A percentile compares a stretch with the other conserved stretches of the same genome.
Conservation (phyloP, 306 rosid genomes). For the Rosa chinensis region DNA sequence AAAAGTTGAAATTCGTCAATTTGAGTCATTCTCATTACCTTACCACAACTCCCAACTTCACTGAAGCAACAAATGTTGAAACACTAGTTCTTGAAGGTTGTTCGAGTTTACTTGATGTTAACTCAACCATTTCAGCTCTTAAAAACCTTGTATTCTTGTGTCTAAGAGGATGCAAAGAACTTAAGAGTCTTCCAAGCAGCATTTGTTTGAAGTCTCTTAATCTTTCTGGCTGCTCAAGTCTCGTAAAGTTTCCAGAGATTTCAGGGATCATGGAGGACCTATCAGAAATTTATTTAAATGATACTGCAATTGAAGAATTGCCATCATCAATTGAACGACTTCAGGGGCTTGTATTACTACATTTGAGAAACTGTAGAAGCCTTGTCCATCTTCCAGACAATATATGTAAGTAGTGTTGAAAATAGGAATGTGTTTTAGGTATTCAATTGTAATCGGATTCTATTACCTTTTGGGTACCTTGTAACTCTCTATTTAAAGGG, state of each 20-base stretch:
- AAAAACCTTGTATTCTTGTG: conserved; percentile 1
- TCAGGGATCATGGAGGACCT: conserved; percentile 16
- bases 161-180: not conserved
- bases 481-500: too few species aligned
- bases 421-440: too few species aligned
- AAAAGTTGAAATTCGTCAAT: not conserved
- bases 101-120: conserved; percentile 2
- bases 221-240: not conserved
- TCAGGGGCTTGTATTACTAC: not conserved
- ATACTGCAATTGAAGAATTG: not conserved
- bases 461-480: too few species aligned
- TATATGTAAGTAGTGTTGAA: too few species aligned
- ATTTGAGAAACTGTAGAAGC: not conserved
- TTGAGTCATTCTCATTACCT: conserved; percentile 6
- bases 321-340: not conserved
- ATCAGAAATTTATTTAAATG: not conserved
- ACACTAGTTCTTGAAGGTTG: conserved; percentile 8
- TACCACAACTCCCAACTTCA: conserved; percentile 17
- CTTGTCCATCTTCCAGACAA: not conserved
- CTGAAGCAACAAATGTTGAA: conserved; percentile 14
- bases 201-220: not conserved
- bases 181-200: not conserved
- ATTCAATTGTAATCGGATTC: too few species aligned
- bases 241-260: conserved; percentile 15
- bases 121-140: conserved; percentile 11